A percentile compares a stretch with the other conserved stretches of the same genome.
These are phyloP conservation scores for Yamadazyma sp. DNA, from an alignment of 1,139 yeast species.

Conservation along the genomic window DNA sequence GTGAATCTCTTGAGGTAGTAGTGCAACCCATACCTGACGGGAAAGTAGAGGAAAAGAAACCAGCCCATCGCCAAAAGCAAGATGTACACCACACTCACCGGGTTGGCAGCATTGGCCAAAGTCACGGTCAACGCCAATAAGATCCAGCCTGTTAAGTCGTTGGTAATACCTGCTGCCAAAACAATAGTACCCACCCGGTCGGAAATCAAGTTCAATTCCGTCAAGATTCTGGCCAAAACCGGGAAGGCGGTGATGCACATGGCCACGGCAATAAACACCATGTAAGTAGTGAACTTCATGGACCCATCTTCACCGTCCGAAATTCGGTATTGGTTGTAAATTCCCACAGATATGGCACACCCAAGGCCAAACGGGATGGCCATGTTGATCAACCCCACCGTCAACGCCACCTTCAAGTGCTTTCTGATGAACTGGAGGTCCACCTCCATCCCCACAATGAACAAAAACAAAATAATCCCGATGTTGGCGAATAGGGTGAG, in stretches of 20 bases:
- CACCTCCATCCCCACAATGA: conserved; percentile 76
- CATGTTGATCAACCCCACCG: conserved; percentile 70
- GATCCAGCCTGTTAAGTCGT: conserved; percentile 83
- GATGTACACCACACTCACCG: conserved; percentile 68
- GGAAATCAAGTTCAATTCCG: conserved; percentile 66
- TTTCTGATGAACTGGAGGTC: conserved; percentile 63
- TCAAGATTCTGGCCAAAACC: conserved; percentile 73
- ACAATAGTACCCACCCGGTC: conserved; percentile 80
- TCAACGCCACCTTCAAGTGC: conserved; percentile 57
- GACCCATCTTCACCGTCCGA: conserved; percentile 23
- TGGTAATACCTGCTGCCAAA: conserved; percentile 76
- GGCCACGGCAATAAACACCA: conserved; percentile 79
- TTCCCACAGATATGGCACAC: conserved; percentile 65
- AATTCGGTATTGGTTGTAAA: conserved; percentile 55
- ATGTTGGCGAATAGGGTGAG: conserved; percentile 67
- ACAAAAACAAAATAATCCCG: conserved; percentile 71
- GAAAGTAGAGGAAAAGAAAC: conserved; percentile 59
- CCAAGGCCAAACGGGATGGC: conserved; percentile 79
- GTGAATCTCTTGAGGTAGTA: conserved; percentile 45
- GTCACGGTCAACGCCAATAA: conserved; percentile 73
- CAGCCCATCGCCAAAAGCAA: conserved; percentile 65
- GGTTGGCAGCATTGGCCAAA: conserved; percentile 68
- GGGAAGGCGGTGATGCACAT: conserved; percentile 84
- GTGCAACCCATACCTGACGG: conserved; percentile 50
- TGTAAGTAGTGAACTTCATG: conserved; percentile 65